Evolutionary conservation across 148 eudicot species (phyloP).

Genomic region (Amaranthus palmeri): DNA sequence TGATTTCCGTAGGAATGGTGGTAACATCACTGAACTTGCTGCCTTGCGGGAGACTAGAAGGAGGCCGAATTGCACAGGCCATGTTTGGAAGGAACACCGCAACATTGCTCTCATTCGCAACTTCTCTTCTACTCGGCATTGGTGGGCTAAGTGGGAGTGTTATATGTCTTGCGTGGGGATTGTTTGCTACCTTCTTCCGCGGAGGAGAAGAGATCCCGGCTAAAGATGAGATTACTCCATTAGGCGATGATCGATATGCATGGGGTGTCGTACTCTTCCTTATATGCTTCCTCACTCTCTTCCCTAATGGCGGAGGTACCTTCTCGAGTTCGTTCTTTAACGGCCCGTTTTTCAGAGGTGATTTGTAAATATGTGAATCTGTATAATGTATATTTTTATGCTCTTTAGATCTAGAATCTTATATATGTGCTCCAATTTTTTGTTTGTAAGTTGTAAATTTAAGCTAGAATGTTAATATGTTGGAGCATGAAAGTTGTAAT

Average conservation of each 20-base stretch:
- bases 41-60: constrained; percentile 91
- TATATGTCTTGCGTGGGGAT: constrained; percentile 85
- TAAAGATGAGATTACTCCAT: constrained; percentile 72
- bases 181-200: constrained; percentile 79
- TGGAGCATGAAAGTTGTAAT: background rate
- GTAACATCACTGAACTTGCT: constrained; percentile 85
- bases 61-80: constrained; percentile 89
- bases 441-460: background rate
- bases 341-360: constrained; percentile 65
- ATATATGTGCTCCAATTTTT: background rate
- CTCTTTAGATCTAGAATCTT: background rate
- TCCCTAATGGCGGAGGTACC: constrained; percentile 89
- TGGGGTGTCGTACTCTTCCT: constrained; percentile 82
- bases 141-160: constrained; percentile 91
- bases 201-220: constrained; percentile 96
- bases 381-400: constrained; percentile 9
- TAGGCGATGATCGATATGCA: constrained; percentile 73
- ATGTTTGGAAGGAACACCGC: constrained; percentile 87
- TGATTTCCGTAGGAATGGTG: constrained; percentile 60
- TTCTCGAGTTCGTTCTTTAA: constrained; percentile 65
- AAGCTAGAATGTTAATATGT: no score
- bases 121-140: constrained; percentile 68
- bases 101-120: constrained; percentile 54
- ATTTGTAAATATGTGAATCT: constrained; percentile 30
- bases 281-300: constrained; percentile 81